These are phyloP conservation scores for Pyrus communis DNA, from an alignment of 306 rosid genomes.

Conservation along the genomic window DNA sequence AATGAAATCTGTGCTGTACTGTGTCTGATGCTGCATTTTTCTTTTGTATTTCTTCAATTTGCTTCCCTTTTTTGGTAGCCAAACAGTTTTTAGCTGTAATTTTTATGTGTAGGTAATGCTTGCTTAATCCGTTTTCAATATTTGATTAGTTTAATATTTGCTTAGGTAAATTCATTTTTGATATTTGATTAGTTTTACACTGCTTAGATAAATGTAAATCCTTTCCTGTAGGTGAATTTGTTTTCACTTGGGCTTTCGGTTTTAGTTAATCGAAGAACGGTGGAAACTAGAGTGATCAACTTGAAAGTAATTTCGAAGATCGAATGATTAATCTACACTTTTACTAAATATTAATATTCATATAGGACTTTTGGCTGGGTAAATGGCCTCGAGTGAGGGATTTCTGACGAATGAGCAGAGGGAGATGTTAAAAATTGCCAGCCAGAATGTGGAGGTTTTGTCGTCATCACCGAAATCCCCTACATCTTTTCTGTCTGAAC, in stretches of 20 bases:
- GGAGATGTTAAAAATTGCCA: slow-evolving; percentile 63
- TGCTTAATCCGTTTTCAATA: neutral
- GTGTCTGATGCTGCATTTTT: neutral
- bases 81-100: neutral
- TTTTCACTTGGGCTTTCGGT: too few species aligned
- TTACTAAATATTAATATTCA: neutral
- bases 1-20: neutral
- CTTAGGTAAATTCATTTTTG: neutral
- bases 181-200: neutral
- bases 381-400: slow-evolving; percentile 89
- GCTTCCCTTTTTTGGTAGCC: neutral
- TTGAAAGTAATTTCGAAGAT: neutral
- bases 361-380: slow-evolving; percentile 1
- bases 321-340: neutral
- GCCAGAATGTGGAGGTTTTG: slow-evolving; percentile 62
- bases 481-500: slow-evolving; percentile 58
- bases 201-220: neutral
- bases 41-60: neutral
- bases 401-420: slow-evolving; percentile 89
- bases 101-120: neutral
- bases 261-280: neutral
- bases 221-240: neutral
- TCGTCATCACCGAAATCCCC: slow-evolving; percentile 93
- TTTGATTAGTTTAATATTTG: neutral
- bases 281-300: neutral